phyloP scores from a whole-genome alignment of 148 eudicot genomes.

The Limonium bicolor region DNA sequence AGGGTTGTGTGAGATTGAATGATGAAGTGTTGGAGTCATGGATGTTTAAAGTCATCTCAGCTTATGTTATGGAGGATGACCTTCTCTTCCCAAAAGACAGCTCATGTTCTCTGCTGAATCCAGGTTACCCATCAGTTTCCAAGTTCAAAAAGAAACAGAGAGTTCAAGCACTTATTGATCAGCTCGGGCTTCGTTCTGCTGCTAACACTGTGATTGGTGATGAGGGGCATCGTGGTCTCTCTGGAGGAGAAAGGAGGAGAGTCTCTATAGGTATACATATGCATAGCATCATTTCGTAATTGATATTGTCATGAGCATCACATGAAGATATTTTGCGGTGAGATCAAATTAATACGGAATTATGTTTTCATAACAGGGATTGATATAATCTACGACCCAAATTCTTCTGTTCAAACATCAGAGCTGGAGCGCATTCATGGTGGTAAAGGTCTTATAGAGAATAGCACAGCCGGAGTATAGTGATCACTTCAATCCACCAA shows the following conservation, averaged over 20 bases:
- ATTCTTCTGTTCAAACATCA: slow-evolving; percentile 17
- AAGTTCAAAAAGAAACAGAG: slow-evolving; percentile 51
- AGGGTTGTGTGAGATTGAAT: slow-evolving; percentile 53
- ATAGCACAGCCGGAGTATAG: slow-evolving; percentile 14
- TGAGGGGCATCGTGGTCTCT: slow-evolving; percentile 91
- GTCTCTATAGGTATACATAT: slow-evolving; percentile 88
- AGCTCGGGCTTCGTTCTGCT: slow-evolving; percentile 64
- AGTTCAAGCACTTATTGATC: slow-evolving; percentile 69
- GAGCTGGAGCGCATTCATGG: slow-evolving; percentile 16
- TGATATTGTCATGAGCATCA: too few species aligned
- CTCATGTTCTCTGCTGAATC: slow-evolving; percentile 84
- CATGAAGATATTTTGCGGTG: too few species aligned
- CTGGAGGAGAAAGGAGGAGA: slow-evolving; percentile 78
- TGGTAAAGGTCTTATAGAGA: slow-evolving; percentile 8
- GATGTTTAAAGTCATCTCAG: slow-evolving; percentile 59
- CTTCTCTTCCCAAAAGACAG: slow-evolving; percentile 70
- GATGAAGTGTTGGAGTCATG: slow-evolving; percentile 57
- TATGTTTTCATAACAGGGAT: too few species aligned
- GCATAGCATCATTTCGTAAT: too few species aligned
- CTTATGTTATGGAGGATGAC: slow-evolving; percentile 95
- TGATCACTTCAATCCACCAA: slow-evolving; percentile 15
- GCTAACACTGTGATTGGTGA: slow-evolving; percentile 79
- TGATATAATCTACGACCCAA: slow-evolving; percentile 79
- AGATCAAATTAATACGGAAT: too few species aligned
- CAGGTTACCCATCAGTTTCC: slow-evolving; percentile 49